Base-by-base conservation (phyloP, 1,284 basidiomycete species). In the Ganoderma lucidum region DNA sequence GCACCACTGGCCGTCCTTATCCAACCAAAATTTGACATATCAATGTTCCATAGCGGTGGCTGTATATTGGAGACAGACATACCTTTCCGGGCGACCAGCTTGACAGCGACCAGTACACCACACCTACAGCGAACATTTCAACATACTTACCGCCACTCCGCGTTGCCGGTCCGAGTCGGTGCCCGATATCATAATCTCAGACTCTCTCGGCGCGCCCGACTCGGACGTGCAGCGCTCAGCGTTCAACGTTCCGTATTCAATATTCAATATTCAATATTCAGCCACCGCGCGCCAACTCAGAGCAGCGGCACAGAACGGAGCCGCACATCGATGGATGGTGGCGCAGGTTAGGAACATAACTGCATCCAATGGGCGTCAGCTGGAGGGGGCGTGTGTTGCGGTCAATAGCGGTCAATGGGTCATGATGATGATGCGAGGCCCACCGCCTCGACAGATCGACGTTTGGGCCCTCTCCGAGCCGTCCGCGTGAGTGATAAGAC, bases 291-390 rank as follows among this genome's bases (percentile, higher is more conserved):
- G 51, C 51, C 4, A 2, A 28, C 23, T 23, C 8, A 53, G 39
- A 14, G 9, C 39, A 41, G 39, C 48, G 28, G 48, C 23, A 51
- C 48, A 51, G 48, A 23, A 51, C 48, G 23, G 28, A 48, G 45
- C 45, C 45, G 19, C 51, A 19, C 53, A 56, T 56, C 53, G 53
- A 56, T 56, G 53, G 53, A 56, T 35, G 53, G 53, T 56, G 53
- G 53, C 53, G 53, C 53, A 56, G 15, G 53, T 32, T 56, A 35
- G 32, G 30, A 56, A 56, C 53, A 35, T 56, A 56, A 56, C 53
- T 56, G 30, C 53, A 32, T 35, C 53, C 30, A 32, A 51, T 28
- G 23, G 48, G 48, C 48, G 48, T 28, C 48, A 51, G 48, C 23
- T 10, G 23, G 10, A 10, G 6, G 23, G 12, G 48, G 23, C 23